phyloP scores from a whole-genome alignment of 495 filamentous ascomycete species.

The Talaromyces nanjingensis region DNA sequence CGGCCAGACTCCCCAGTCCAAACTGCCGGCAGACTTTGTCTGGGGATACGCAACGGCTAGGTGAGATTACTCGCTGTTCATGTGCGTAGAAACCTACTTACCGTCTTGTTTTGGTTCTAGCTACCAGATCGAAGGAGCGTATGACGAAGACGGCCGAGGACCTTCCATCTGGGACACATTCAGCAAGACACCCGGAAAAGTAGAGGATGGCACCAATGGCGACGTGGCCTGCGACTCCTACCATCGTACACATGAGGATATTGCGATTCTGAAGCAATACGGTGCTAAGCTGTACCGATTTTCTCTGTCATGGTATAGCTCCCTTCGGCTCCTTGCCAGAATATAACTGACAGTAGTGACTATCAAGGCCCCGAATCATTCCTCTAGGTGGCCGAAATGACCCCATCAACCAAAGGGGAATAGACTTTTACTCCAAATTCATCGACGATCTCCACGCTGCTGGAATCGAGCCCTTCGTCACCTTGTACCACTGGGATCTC shows the following conservation, averaged over 20 bases:
- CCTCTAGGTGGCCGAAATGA: constrained; percentile 47
- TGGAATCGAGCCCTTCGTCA: constrained; percentile 45
- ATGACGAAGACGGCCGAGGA: constrained; percentile 59
- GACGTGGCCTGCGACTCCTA: constrained; percentile 72
- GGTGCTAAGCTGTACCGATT: constrained; percentile 65
- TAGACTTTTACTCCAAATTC: constrained; percentile 42
- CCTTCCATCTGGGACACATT: constrained; percentile 76
- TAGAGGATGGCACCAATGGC: constrained; percentile 61
- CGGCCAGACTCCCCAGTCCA: constrained; percentile 13
- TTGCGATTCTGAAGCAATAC: constrained; percentile 59
- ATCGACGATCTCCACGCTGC: constrained; percentile 42
- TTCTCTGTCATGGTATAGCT: constrained; percentile 61
- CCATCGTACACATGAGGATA: constrained; percentile 65
- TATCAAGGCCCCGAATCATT: constrained; percentile 58
- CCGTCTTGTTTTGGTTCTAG: constrained; percentile 23
- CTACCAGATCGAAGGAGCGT: constrained; percentile 72
- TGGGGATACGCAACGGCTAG: constrained; percentile 80
- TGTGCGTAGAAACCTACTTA: not conserved
- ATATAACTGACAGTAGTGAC: not conserved
- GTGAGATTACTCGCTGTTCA: constrained; percentile 33
- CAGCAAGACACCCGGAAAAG: constrained; percentile 66
- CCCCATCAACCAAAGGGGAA: constrained; percentile 39
- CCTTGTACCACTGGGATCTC: constrained; percentile 49
- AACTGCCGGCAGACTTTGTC: constrained; percentile 65
- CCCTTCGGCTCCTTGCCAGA: not conserved